Percentiles rank a stretch among this genome's conserved stretches.
phyloP scores from a whole-genome alignment of 805 yeast genomes.

The Barnettozyma sp. region DNA sequence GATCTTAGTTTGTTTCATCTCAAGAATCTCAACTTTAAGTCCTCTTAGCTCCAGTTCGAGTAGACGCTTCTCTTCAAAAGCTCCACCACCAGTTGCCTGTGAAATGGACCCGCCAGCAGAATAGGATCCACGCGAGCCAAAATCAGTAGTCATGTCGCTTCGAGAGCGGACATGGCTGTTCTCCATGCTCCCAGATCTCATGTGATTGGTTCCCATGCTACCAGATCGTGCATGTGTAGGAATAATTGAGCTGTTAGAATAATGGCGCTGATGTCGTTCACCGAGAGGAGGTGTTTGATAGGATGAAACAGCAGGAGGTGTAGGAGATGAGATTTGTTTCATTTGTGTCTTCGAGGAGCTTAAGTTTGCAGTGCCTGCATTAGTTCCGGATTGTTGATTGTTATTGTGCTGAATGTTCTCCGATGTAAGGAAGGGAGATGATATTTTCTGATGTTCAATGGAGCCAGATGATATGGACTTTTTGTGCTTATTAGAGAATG shows the following conservation, averaged over 20 bases:
- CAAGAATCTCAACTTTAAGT: slow-evolving; percentile 35
- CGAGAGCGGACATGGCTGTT: slow-evolving; percentile 1
- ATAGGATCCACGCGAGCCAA: slow-evolving; percentile 3
- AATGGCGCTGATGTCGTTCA: slow-evolving; percentile 7
- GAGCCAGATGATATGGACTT: slow-evolving; percentile 23
- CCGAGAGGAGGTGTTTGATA: slow-evolving; percentile 25
- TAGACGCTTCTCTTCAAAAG: slow-evolving; percentile 15
- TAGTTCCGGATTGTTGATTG: background rate
- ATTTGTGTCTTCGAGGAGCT: too few relatives aligned
- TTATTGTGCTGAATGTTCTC: slow-evolving; percentile 9
- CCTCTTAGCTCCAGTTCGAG: slow-evolving; percentile 32
- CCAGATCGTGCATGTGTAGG: slow-evolving; percentile 6
- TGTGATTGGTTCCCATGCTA: slow-evolving; percentile 3
- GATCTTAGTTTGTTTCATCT: slow-evolving; percentile 37
- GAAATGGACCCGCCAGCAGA: slow-evolving; percentile 3
- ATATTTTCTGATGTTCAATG: slow-evolving; percentile 18
- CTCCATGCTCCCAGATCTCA: slow-evolving; percentile 2
- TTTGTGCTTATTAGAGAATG: slow-evolving; percentile 20
- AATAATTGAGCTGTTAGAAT: slow-evolving; percentile 3
- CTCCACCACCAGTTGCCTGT: background rate
- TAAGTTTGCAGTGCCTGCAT: too few relatives aligned
- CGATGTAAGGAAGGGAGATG: slow-evolving; percentile 18
- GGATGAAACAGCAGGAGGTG: slow-evolving; percentile 19
- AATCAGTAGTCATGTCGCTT: slow-evolving; percentile 4
- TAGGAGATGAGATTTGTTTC: slow-evolving; percentile 10